Percentiles rank a stretch among this genome's conserved stretches.
Evolutionary conservation across 2,329 filamentous ascomycete genomes (phyloP).

Genomic region (Aspergillus texensis): DNA sequence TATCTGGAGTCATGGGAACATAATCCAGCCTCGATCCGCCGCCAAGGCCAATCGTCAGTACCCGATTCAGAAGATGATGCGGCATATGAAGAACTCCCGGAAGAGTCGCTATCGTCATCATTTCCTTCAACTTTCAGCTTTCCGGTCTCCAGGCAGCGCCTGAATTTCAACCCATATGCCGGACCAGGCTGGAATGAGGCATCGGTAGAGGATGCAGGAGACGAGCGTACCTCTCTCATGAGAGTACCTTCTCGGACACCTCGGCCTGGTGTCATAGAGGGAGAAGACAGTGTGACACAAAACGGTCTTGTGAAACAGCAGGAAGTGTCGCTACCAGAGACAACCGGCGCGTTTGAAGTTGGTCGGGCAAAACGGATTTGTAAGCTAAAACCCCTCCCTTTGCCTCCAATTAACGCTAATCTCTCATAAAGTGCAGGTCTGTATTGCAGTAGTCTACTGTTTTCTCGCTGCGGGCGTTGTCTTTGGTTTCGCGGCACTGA

Average conservation of each 20-base stretch:
- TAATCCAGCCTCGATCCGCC: conserved; percentile 32
- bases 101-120: conserved; percentile 35
- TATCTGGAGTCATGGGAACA: conserved; percentile 50
- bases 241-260: conserved; percentile 24
- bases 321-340: conserved; percentile 26
- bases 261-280: conserved; percentile 21
- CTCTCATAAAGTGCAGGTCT: conserved; percentile 64
- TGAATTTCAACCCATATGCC: conserved; percentile 48
- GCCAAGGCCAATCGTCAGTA: conserved; percentile 24
- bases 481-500: conserved; percentile 83
- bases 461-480: conserved; percentile 77
- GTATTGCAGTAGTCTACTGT: conserved; percentile 69
- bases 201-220: conserved; percentile 29
- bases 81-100: conserved; percentile 33
- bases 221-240: conserved; percentile 30
- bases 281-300: conserved; percentile 11
- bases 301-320: conserved; percentile 19
- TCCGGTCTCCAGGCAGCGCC: conserved; percentile 28
- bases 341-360: conserved; percentile 56
- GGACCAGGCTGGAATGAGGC: conserved; percentile 41
- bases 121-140: conserved; percentile 37
- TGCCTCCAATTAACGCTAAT: conserved; percentile 10
- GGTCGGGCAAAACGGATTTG: conserved; percentile 55
- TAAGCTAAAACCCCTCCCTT: conserved; percentile 35
- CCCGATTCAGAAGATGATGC: conserved; percentile 29